A percentile compares a stretch with the other conserved stretches of the same genome.
These are phyloP conservation scores for Filobasidium uniguttulatum DNA, from an alignment of 1,284 basidiomycete species.

Conservation along the genomic window DNA sequence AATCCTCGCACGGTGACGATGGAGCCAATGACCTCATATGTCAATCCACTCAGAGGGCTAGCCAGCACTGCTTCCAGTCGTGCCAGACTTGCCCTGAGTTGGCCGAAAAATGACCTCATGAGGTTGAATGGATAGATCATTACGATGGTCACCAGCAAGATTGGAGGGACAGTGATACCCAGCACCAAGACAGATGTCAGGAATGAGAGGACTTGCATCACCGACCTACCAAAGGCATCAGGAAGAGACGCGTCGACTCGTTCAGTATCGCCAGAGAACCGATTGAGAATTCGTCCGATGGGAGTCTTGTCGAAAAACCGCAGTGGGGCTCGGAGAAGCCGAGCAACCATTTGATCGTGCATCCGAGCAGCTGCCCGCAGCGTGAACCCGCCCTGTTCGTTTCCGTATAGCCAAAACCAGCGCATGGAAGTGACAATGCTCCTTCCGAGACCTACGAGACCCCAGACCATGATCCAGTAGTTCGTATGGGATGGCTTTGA, in stretches of 20 bases:
- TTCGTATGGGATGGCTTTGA: conserved; percentile 20
- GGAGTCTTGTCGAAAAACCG: conserved; percentile 75
- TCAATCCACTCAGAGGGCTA: conserved; percentile 38
- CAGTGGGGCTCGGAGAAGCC: conserved; percentile 52
- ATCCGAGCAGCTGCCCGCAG: conserved; percentile 48
- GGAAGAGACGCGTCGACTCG: conserved; percentile 41
- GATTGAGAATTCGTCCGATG: conserved; percentile 46
- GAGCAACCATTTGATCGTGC: conserved; percentile 46
- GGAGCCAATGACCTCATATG: conserved; percentile 33
- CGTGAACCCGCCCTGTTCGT: conserved; percentile 40
- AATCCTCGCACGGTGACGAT: conserved; percentile 36
- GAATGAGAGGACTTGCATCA: conserved; percentile 39
- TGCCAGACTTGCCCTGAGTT: conserved; percentile 29
- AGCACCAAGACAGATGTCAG: conserved; percentile 11
- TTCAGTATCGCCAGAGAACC: conserved; percentile 43
- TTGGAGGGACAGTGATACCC: conserved; percentile 16
- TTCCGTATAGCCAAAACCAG: conserved; percentile 36
- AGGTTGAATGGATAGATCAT: conserved; percentile 23
- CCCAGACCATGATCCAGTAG: conserved; percentile 25
- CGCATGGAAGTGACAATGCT: conserved; percentile 20
- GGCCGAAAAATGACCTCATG: conserved; percentile 24
- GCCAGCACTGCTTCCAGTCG: conserved; percentile 30
- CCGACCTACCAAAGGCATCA: conserved; percentile 52
- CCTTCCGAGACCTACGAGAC: conserved; percentile 14
- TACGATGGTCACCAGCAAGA: conserved; percentile 19